Evolutionary conservation across 73 alveolate species (phyloP), one percentile per base, ranked within the genome.

Genomic region (Stentor roeselii): DNA sequence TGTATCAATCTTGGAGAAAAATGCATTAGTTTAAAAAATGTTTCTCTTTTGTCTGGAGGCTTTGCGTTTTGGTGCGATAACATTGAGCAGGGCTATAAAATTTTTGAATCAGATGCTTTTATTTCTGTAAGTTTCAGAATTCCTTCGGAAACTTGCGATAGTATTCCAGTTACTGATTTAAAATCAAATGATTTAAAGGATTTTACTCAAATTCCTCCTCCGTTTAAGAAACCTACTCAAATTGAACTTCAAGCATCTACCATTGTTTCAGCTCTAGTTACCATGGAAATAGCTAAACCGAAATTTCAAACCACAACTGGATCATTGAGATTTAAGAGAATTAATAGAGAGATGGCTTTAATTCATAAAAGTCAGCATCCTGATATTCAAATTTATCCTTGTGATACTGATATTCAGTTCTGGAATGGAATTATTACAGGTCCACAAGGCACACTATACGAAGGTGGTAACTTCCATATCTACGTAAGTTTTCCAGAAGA

Each of bases 21-120:
- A 3, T 83, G 88, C 37, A 40, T 36, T 30, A 88, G 87, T 32
- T 82, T 88, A 27, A 88, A 88, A 50, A 60, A 86, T 36, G 38
- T 88, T 39, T 83, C 90, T 21, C 87, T 80, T 84, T 90, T 90
- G 21, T 59, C 85, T 42, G 89, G 89, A 34, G 90, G 93, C 0
- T 78, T 86, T 39, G 78, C 85, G 27, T 88, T 83, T 76, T 58
- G 82, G 35, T 87, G 88, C 38, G 42, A 59, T 41, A 88, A 82
- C 40, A 30, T 88, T 0, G 87, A 77, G 1, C 50, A 31, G 14
- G 93, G 90, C 3, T 41, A 83, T 80, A 83, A 60, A 35, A 75
- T 88, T 30, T 88, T 88, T 84, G 90, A 88, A 76, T 80, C 61
- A 36, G 85, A 85, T 39, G 75, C 87, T 3, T 83, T 88, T 3